Evolutionary conservation across 2,329 filamentous ascomycete genomes (phyloP), one percentile per base, ranked within the genome.

Genomic region (Venturiaceae sp.): DNA sequence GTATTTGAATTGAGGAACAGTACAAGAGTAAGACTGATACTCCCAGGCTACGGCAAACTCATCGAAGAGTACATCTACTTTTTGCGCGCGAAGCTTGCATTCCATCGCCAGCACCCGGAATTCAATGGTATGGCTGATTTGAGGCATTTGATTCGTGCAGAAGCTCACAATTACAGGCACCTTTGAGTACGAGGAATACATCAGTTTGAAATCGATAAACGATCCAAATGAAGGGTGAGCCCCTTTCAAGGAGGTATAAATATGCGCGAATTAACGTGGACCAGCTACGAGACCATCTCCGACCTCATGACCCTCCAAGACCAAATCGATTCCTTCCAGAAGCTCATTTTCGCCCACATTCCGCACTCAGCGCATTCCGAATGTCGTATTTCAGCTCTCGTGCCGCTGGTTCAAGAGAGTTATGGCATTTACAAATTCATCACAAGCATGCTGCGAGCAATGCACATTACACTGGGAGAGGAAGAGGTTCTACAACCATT

Each of bases 391-490:
- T 95, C 92, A 14, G 90, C 94, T 1, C 76, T 99, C 57, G 92
- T 97, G 23, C 90, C 92, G 2, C 77, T 99, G 46, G 94, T 99
- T 3, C 90, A 96, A 71, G 94, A 99, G 77, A 97, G 91, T 71
- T 99, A 97, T 73, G 94, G 94, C 53, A 97, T 99, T 65, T 99
- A 99, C 80, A 97, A 97, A 74, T 99, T 99, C 72, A 92, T 96
- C 64, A 99, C 94, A 0, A 99, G 94, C 86, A 99, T 99, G 94
- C 76, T 99, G 62, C 84, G 94, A 58, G 94, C 94, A 16, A 96
- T 99, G 92, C 92, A 99, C 71, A 92, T 89, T 2, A 91, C 52
- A 11, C 94, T 94, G 13, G 92, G 94, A 58, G 94, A 99, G 66
- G 88, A 95, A 63, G 94, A 96, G 61, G 92, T 91, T 6, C 80